Base-by-base conservation (phyloP, 2,329 filamentous ascomycete species). In the Aspergillus pseudoviridinutans region DNA sequence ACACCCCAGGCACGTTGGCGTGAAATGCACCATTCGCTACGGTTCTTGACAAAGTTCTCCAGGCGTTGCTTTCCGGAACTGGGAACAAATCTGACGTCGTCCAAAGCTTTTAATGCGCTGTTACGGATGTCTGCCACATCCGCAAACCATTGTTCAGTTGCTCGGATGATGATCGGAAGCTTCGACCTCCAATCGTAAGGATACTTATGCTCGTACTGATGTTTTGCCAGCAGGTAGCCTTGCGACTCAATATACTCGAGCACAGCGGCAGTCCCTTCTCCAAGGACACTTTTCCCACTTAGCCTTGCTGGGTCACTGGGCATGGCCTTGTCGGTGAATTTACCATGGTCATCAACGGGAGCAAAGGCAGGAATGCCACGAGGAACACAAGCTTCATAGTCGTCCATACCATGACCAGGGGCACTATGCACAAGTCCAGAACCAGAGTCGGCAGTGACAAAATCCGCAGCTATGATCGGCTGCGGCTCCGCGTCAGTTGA, bases 171-270 rank as follows among this genome's bases (percentile, higher is more conserved):
- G 51, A 99, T 87, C 1, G 94, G 94, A 64, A 89, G 82, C 75
- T 97, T 99, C 0, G 93, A 96, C 54, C 94, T 84, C 94, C 94
- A 99, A 75, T 99, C 94, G 65, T 97, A 96, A 0, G 94, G 94
- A 71, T 97, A 97, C 74, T 96, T 97, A 79, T 99, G 94, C 53
- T 82, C 82, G 70, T 93, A 88, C 56, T 80, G 81, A 64, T 95
- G 88, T 3, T 83, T 83, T 42, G 82, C 81, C 44, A 97, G 77
- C 3, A 97, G 82, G n/a, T 79, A 71, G 22, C 69, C 70, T 59
- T 86, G 78, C 0, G 82, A 78, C 27, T 80, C 77, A 2, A 97
- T 79, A 52, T 94, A 79, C 1, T 87, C 79, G 35, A 97, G 73
- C 0, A 97, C 87, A 3, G 84, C 83, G 51, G 81, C 76, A 38